A percentile compares a stretch with the other conserved stretches of the same genome.
These are phyloP conservation scores for Penicillium palitans DNA, from an alignment of 2,329 filamentous ascomycete species.

Conservation along the genomic window DNA sequence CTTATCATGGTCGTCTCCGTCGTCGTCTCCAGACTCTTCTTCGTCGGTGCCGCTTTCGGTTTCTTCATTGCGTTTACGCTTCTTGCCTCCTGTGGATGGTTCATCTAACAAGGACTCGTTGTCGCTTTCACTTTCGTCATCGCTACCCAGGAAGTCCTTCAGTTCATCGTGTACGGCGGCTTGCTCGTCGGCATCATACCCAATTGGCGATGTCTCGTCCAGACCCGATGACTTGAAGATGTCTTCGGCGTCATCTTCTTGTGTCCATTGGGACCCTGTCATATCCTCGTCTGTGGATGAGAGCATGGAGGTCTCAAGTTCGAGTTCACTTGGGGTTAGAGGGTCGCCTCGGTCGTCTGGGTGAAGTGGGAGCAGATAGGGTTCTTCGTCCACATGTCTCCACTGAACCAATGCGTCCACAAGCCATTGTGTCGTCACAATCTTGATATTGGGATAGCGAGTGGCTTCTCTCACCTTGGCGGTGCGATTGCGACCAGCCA, in stretches of 20 bases:
- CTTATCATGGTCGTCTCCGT: constrained; percentile 43
- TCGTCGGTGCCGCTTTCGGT: constrained; percentile 26
- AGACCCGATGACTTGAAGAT: constrained; percentile 54
- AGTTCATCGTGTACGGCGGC: constrained; percentile 69
- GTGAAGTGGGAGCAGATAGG: constrained; percentile 76
- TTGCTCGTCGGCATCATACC: constrained; percentile 64
- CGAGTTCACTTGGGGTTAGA: constrained; percentile 43
- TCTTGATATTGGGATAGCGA: constrained; percentile 76
- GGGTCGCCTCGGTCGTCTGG: constrained; percentile 61
- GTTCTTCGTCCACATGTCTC: constrained; percentile 73
- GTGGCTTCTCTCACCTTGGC: constrained; percentile 88
- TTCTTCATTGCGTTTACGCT: constrained; percentile 40
- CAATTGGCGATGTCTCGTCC: constrained; percentile 51
- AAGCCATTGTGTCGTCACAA: constrained; percentile 91
- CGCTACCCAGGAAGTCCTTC: constrained; percentile 65
- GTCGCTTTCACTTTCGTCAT: constrained; percentile 53
- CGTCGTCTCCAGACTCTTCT: constrained; percentile 24
- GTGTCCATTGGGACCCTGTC: constrained; percentile 49
- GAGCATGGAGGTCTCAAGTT: constrained; percentile 48
- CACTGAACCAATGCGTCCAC: constrained; percentile 81
- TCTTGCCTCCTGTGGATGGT: constrained; percentile 28
- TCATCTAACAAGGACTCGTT: constrained; percentile 44
- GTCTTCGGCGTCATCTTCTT: constrained; percentile 49
- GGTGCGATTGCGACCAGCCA: constrained; percentile 67
- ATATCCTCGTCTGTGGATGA: constrained; percentile 49